Conservation (phyloP, 169 alveolate species). For the Nephromyces sp. region DNA sequence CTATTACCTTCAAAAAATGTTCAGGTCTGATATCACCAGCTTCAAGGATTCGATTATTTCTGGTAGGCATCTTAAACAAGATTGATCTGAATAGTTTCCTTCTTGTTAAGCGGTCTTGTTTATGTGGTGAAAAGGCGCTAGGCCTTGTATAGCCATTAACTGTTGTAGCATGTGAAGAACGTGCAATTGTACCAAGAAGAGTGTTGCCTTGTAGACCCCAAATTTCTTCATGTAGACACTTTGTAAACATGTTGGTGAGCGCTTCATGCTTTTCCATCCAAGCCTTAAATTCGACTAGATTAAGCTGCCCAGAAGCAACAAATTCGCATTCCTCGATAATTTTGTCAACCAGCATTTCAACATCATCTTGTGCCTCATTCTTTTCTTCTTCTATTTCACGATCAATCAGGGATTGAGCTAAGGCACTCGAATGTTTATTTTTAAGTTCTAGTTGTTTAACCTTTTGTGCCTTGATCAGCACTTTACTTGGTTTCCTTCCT, state of each 20-base stretch:
- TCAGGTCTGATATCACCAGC: too few relatives aligned
- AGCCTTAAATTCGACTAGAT: conserved; percentile 55
- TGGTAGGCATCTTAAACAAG: too few relatives aligned
- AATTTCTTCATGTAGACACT: conserved; percentile 68
- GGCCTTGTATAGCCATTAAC: too few relatives aligned
- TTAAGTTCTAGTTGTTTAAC: conserved; percentile 14
- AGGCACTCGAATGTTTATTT: conserved; percentile 19
- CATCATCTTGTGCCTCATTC: conserved; percentile 1
- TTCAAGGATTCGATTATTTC: too few relatives aligned
- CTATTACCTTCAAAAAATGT: too few relatives aligned
- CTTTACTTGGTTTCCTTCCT: too few relatives aligned
- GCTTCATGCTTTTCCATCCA: conserved; percentile 58
- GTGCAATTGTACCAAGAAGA: conserved; percentile 27
- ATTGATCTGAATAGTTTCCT: too few relatives aligned
- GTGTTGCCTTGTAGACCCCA: conserved; percentile 78
- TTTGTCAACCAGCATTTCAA: conserved; percentile 22
- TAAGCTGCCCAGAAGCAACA: conserved; percentile 49
- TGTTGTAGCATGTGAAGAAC: too few relatives aligned
- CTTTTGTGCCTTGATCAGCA: conserved; percentile 12
- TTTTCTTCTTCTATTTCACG: conserved; percentile 9
- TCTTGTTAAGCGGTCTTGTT: too few relatives aligned
- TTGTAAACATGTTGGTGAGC: conserved; percentile 55
- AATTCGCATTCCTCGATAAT: conserved; percentile 44
- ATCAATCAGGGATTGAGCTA: conserved; percentile 19
- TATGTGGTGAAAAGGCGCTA: too few relatives aligned